These are phyloP conservation scores for Arabidopsis lyrata DNA, from an alignment of 441 rosid genomes.

Conservation along the genomic window DNA sequence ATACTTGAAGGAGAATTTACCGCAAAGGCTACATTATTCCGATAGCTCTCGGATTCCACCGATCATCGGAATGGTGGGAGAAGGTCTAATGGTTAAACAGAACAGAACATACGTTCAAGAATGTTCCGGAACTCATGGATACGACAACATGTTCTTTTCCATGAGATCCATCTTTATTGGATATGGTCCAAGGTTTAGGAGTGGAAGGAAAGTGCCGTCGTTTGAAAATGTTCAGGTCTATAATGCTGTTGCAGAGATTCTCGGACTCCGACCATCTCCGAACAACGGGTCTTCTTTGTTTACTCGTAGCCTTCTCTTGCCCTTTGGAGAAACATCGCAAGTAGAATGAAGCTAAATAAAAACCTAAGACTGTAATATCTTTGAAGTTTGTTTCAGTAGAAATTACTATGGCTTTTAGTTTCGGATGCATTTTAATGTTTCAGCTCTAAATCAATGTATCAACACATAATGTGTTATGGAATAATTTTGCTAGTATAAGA, in stretches of 20 bases:
- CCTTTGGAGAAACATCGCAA: slow-evolving; percentile 25
- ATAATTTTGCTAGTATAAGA: no score
- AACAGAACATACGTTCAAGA: slow-evolving; percentile 58
- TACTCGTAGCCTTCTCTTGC: slow-evolving; percentile 56
- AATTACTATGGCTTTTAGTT: no score
- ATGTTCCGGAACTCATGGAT: slow-evolving; percentile 91
- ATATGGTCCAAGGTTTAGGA: slow-evolving; percentile 88
- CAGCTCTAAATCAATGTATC: no score
- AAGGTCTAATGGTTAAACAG: slow-evolving; percentile 76
- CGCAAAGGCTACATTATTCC: slow-evolving; percentile 73
- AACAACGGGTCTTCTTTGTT: slow-evolving; percentile 79
- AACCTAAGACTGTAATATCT: no score
- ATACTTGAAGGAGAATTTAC: slow-evolving; percentile 86
- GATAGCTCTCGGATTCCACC: slow-evolving; percentile 79
- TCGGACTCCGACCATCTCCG: slow-evolving; percentile 68
- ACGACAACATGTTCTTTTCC: slow-evolving; percentile 84
- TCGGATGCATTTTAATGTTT: no score
- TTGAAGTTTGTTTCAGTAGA: no score
- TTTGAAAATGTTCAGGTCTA: slow-evolving; percentile 93
- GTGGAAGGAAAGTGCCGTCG: slow-evolving; percentile 82
- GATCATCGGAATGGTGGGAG: slow-evolving; percentile 76
- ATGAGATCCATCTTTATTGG: slow-evolving; percentile 96
- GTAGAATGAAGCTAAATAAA: slow-evolving; percentile 5
- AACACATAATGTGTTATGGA: no score
- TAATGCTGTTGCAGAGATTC: slow-evolving; percentile 80